Conservation (phyloP, 371 early-diverging fungal species). For the Cokeromyces recurvatus region DNA sequence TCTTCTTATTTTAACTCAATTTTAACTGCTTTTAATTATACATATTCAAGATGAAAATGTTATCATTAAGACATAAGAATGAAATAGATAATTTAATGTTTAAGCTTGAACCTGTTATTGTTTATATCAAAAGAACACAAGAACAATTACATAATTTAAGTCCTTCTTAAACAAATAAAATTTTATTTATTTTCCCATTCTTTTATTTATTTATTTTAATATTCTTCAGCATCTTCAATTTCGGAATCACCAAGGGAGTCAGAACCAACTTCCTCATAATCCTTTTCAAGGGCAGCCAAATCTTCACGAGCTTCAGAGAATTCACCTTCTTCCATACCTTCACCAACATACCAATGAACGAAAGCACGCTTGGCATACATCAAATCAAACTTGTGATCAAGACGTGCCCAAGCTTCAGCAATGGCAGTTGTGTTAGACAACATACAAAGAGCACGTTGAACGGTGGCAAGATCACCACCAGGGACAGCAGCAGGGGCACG, state of each 20-base stretch:
- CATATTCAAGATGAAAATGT: no score
- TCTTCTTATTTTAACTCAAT: no score
- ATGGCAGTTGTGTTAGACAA: conserved; percentile 96
- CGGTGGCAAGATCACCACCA: conserved; percentile 87
- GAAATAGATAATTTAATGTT: no score
- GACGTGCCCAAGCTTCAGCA: conserved; percentile 93
- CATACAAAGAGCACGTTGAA: conserved; percentile 93
- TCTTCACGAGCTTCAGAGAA: conserved; percentile 92
- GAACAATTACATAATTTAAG: no score
- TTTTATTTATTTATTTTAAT: neutral
- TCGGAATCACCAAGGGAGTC: conserved; percentile 82
- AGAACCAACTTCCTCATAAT: conserved; percentile 97
- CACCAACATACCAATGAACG: conserved; percentile 99
- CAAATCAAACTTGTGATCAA: conserved; percentile 93
- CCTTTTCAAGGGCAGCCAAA: conserved; percentile 98
- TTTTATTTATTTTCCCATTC: no score
- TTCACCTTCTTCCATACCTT: conserved; percentile 95
- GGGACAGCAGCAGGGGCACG: conserved; percentile 87
- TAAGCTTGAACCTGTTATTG: no score
- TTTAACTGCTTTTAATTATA: no score
- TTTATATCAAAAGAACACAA: no score
- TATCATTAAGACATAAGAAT: no score
- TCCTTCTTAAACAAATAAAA: no score
- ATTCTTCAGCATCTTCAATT: conserved; percentile 36
- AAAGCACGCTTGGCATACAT: conserved; percentile 99